These are phyloP conservation scores for Wickerhamiella qilinensis DNA, from an alignment of 805 yeast species.

Conservation along the genomic window DNA sequence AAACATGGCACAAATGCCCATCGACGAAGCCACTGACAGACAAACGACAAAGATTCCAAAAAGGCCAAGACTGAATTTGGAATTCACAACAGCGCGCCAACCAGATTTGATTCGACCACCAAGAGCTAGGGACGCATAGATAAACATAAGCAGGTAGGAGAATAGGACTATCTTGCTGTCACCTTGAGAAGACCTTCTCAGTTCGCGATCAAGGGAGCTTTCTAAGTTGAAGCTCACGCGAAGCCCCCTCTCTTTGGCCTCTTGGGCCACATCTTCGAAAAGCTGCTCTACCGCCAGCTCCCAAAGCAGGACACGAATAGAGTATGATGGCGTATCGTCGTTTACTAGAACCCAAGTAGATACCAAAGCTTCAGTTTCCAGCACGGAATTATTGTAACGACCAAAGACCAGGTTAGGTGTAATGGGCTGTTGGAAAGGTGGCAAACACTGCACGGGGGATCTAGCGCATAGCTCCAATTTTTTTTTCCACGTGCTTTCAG, in stretches of 20 bases:
- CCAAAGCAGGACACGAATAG: slow-evolving; percentile 33
- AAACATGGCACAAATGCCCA: slow-evolving; percentile 61
- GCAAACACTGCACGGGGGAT: slow-evolving; percentile 80
- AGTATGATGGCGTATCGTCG: slow-evolving; percentile 20
- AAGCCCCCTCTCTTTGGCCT: slow-evolving; percentile 38
- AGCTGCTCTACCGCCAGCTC: slow-evolving; percentile 50
- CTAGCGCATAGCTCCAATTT: slow-evolving; percentile 45
- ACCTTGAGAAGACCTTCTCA: slow-evolving; percentile 65
- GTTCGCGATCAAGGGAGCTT: slow-evolving; percentile 67
- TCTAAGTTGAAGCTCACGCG: slow-evolving; percentile 66
- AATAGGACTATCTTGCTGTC: slow-evolving; percentile 54
- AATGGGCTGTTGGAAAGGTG: slow-evolving; percentile 81
- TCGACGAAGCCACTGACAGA: slow-evolving; percentile 64
- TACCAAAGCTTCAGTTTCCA: slow-evolving; percentile 56
- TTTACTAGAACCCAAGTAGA: slow-evolving; percentile 57
- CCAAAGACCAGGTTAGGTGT: slow-evolving; percentile 60
- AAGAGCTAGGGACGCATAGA: slow-evolving; percentile 71
- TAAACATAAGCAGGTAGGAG: slow-evolving; percentile 74
- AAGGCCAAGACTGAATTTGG: slow-evolving; percentile 63
- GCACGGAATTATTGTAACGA: slow-evolving; percentile 21
- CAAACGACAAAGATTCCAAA: slow-evolving; percentile 74
- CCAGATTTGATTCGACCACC: slow-evolving; percentile 35
- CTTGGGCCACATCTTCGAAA: slow-evolving; percentile 23
- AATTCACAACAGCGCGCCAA: slow-evolving; percentile 22
- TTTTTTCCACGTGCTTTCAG: slow-evolving; percentile 39